phyloP scores from a whole-genome alignment of 352 stramenopile species.

The Phytopythium mirpurense region DNA sequence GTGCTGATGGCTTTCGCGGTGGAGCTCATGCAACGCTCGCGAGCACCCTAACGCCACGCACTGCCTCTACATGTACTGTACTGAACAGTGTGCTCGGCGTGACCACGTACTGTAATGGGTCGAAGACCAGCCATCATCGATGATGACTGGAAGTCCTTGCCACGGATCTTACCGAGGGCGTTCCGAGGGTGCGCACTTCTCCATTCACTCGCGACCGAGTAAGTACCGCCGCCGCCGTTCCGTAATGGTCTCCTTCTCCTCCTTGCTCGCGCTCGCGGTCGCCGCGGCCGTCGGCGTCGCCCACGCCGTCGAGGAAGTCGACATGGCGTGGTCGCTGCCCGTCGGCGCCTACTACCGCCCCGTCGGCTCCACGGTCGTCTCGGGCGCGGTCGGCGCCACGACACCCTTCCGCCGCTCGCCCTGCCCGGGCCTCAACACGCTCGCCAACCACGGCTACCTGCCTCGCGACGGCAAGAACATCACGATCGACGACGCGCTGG shows the following conservation, averaged over 20 bases:
- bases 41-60: too few relatives aligned
- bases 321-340: constrained; percentile 12
- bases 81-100: too few relatives aligned
- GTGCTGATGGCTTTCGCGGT: too few relatives aligned
- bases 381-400: constrained; percentile 18
- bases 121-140: neutral
- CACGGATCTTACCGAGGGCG: constrained; percentile 6
- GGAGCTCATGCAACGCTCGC: too few relatives aligned
- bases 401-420: constrained; percentile 23
- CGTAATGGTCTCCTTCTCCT: too few relatives aligned
- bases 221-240: constrained; percentile 5
- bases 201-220: constrained; percentile 7
- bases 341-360: constrained; percentile 25
- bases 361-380: constrained; percentile 10
- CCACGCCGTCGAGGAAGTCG: constrained; percentile 7
- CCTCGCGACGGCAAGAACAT: constrained; percentile 35
- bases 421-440: constrained; percentile 41
- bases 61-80: too few relatives aligned
- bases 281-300: constrained; percentile 3
- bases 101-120: too few relatives aligned
- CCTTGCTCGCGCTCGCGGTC: too few relatives aligned
- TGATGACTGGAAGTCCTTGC: too few relatives aligned
- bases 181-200: neutral
- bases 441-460: constrained; percentile 46
- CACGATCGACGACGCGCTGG: constrained; percentile 18